A percentile compares a stretch with the other conserved stretches of the same genome.
Conservation (phyloP, 2,329 filamentous ascomycete species). For the Colletotrichum tamarilloi region DNA sequence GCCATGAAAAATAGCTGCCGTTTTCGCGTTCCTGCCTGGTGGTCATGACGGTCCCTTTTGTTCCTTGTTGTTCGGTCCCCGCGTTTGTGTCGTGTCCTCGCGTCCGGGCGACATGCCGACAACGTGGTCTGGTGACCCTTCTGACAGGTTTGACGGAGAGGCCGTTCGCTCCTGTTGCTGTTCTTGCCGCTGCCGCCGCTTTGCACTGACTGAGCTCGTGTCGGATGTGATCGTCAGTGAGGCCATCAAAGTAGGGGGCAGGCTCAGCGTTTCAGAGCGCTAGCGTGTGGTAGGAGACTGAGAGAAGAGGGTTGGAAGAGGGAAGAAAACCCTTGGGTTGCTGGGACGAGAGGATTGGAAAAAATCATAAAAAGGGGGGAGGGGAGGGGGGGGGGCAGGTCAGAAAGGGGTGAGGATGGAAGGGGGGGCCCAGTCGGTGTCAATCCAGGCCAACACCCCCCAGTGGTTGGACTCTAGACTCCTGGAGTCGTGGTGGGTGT, state of each 20-base stretch:
- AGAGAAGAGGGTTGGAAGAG: conserved; percentile 16
- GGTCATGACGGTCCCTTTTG: neutral
- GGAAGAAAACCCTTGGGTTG: conserved; percentile 3
- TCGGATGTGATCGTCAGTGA: conserved; percentile 32
- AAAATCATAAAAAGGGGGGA: conserved; percentile 16
- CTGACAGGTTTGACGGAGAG: conserved; percentile 32
- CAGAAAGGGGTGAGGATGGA: conserved; percentile 1
- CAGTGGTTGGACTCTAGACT: conserved; percentile 13
- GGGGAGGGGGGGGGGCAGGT: neutral
- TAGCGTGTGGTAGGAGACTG: conserved; percentile 29
- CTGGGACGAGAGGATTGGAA: conserved; percentile 21
- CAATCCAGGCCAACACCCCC: conserved; percentile 20
- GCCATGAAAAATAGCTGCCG: conserved; percentile 13
- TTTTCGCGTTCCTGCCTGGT: conserved; percentile 20
- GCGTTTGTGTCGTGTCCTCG: conserved; percentile 19
- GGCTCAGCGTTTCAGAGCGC: conserved; percentile 37
- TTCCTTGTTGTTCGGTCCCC: conserved; percentile 1
- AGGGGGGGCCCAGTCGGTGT: conserved; percentile 13
- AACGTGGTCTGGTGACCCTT: conserved; percentile 29
- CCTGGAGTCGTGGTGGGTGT: conserved; percentile 3
- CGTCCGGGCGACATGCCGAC: conserved; percentile 23
- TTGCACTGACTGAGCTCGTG: conserved; percentile 26
- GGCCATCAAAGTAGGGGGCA: conserved; percentile 36
- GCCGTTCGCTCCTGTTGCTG: conserved; percentile 10
- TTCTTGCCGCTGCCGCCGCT: neutral